Evolutionary conservation across 495 filamentous ascomycete genomes (phyloP).

Genomic region (Aspergillus campestris): DNA sequence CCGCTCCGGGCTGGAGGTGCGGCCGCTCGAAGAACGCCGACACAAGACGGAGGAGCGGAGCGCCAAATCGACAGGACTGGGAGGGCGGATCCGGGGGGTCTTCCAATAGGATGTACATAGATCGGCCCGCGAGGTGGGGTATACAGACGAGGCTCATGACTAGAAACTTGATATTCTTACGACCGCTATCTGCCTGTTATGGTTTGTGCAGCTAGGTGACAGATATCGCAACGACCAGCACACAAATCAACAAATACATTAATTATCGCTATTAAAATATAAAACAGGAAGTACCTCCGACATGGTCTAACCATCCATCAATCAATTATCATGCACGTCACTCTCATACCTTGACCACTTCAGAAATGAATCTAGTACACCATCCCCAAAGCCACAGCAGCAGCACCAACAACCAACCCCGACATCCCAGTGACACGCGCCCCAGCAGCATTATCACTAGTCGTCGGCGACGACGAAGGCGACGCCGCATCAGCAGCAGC

Average conservation of each 20-base stretch:
- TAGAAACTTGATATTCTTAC: not conserved
- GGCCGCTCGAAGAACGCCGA: slow-evolving; percentile 15
- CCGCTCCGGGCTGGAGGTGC: slow-evolving; percentile 67
- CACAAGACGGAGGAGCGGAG: slow-evolving; percentile 4
- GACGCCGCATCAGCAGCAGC: no score
- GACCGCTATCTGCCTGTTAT: no score
- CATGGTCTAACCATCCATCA: no score
- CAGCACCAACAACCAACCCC: slow-evolving; percentile 22
- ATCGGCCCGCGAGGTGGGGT: not conserved
- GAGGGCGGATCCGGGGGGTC: slow-evolving; percentile 8
- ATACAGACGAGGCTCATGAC: not conserved
- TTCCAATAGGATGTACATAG: slow-evolving; percentile 1
- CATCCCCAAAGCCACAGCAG: slow-evolving; percentile 21
- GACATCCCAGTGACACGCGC: no score
- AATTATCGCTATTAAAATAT: not conserved
- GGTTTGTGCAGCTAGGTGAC: no score
- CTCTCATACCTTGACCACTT: no score
- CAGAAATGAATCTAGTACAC: slow-evolving; percentile 6
- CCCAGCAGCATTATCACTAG: no score
- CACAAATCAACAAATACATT: no score
- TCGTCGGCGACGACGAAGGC: no score
- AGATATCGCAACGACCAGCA: no score
- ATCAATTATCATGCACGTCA: no score
- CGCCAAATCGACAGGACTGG: slow-evolving; percentile 1
- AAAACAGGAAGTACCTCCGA: not conserved